Conservation (phyloP, 2,329 filamentous ascomycete genomes). For the Teratosphaeria gauchensis region DNA sequence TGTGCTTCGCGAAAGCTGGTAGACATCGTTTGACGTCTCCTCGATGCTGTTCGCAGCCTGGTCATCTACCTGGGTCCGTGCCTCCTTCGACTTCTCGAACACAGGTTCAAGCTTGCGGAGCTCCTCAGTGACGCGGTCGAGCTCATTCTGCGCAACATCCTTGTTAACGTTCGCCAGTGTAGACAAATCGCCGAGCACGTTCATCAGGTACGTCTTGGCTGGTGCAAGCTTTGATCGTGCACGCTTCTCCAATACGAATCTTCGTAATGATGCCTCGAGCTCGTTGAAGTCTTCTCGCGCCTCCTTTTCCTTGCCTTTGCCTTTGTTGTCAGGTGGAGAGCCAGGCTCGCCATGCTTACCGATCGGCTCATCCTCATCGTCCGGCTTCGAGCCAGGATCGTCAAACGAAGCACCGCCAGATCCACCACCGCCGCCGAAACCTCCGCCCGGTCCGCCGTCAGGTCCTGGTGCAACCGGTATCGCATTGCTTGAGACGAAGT, state of each 20-base stretch:
- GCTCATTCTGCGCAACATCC: conserved; percentile 74
- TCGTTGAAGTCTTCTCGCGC: conserved; percentile 84
- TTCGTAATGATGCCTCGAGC: conserved; percentile 76
- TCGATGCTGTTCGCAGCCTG: conserved; percentile 76
- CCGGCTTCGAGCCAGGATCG: conserved; percentile 26
- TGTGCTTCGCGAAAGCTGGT: conserved; percentile 68
- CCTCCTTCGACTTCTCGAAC: conserved; percentile 73
- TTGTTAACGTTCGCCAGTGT: conserved; percentile 76
- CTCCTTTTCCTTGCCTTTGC: conserved; percentile 67
- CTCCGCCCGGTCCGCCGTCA: conserved; percentile 31
- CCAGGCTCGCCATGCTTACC: conserved; percentile 42
- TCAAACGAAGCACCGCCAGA: conserved; percentile 28
- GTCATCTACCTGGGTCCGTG: conserved; percentile 69
- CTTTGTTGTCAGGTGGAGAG: conserved; percentile 46
- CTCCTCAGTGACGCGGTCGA: conserved; percentile 73
- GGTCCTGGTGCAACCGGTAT: conserved; percentile 64
- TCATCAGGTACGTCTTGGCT: conserved; percentile 88
- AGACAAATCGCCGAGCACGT: conserved; percentile 80
- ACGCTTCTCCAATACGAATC: conserved; percentile 92
- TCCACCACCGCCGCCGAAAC: conserved; percentile 18
- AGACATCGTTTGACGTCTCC: conserved; percentile 73
- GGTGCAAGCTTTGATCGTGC: conserved; percentile 91
- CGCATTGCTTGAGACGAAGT: conserved; percentile 96
- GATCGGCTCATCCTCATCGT: conserved; percentile 45
- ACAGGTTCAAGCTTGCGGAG: conserved; percentile 74